Evolutionary conservation across 176 grass and related monocot species (phyloP).

Genomic region (maize (Zea mays)): Zm-B73-REFERENCE-NAM-5.0 NC_050101.1:165824001-165824500

Average conservation of each 20-base stretch:
- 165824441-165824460: conserved; percentile 92
- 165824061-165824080: conserved; percentile 12
- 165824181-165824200: conserved; percentile 97
- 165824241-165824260: conserved; percentile 98
- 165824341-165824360: neutral
- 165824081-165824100: conserved; percentile 55
- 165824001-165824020: conserved; percentile 14
- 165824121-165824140: conserved; percentile 74
- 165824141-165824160: conserved; percentile 91
- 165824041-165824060: conserved; percentile 11
- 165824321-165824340: conserved; percentile 89
- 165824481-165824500: conserved; percentile 87
- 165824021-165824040: neutral
- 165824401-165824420: conserved; percentile 32
- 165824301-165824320: conserved; percentile 83
- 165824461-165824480: conserved; percentile 93
- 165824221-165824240: conserved; percentile 75
- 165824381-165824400: neutral
- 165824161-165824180: conserved; percentile 88
- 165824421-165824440: conserved; percentile 98
- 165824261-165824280: conserved; percentile 72
- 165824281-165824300: conserved; percentile 55
- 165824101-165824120: conserved; percentile 60
- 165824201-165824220: conserved; percentile 92
- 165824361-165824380: conserved; percentile 1